These are phyloP conservation scores for Paecilomyces niveus DNA, from an alignment of 2,329 filamentous ascomycete species.

Conservation along the genomic window DNA sequence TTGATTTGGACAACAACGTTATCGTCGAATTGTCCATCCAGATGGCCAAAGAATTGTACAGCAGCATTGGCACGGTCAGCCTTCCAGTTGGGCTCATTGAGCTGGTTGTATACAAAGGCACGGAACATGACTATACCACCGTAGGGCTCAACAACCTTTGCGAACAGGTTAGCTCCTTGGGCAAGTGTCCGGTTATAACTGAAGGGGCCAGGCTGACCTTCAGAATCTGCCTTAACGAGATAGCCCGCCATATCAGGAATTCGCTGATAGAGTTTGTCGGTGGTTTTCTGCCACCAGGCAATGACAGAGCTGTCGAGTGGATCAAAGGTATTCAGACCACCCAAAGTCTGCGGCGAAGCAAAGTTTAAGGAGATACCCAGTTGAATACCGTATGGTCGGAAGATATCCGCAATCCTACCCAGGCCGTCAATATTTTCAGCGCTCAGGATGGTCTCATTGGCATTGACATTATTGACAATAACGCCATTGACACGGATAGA, in stretches of 20 bases:
- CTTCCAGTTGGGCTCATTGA: slow-evolving; percentile 55
- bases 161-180: slow-evolving; percentile 63
- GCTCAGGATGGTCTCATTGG: slow-evolving; percentile 52
- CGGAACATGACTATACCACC: slow-evolving; percentile 63
- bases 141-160: slow-evolving; percentile 49
- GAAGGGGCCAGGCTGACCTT: slow-evolving; percentile 62
- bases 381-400: slow-evolving; percentile 61
- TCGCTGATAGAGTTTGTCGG: slow-evolving; percentile 50
- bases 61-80: slow-evolving; percentile 64
- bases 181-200: slow-evolving; percentile 64
- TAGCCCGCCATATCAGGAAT: slow-evolving; percentile 64
- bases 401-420: slow-evolving; percentile 54
- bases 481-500: slow-evolving; percentile 61
- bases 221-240: slow-evolving; percentile 64
- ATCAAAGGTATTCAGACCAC: slow-evolving; percentile 56
- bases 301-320: slow-evolving; percentile 56
- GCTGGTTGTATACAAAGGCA: slow-evolving; percentile 61
- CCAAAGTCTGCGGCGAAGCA: slow-evolving; percentile 53
- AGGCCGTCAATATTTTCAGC: slow-evolving; percentile 55
- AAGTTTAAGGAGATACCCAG: slow-evolving; percentile 63
- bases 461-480: slow-evolving; percentile 67
- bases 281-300: slow-evolving; percentile 56
- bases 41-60: slow-evolving; percentile 57
- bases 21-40: slow-evolving; percentile 60
- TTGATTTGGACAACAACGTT: slow-evolving; percentile 70